Conservation (phyloP, 1,284 basidiomycete species). For the Boletus subluridellus region DNA sequence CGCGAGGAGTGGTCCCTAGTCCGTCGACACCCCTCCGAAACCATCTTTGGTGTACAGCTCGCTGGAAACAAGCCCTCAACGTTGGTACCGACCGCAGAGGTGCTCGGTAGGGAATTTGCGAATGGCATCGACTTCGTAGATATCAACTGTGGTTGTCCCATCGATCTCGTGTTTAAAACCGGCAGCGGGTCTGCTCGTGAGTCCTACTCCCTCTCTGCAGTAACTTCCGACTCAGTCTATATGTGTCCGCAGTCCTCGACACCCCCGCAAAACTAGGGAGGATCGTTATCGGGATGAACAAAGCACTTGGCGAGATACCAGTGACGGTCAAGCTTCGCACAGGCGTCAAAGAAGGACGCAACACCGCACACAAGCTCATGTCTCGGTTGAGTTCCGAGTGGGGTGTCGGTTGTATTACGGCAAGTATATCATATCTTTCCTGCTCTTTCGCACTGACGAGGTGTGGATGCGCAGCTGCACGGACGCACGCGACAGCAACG, state of each 20-base stretch:
- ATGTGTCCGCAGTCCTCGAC: constrained; percentile 64
- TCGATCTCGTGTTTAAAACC: constrained; percentile 91
- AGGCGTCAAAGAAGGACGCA: constrained; percentile 83
- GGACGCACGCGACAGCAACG: constrained; percentile 90
- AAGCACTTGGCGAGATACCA: constrained; percentile 87
- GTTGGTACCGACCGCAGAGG: constrained; percentile 82
- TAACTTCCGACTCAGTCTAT: not conserved
- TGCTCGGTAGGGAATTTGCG: constrained; percentile 66
- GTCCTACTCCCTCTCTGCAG: constrained; percentile 29
- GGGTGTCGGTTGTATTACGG: constrained; percentile 78
- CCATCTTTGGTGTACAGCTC: constrained; percentile 87
- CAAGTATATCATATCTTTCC: constrained; percentile 31
- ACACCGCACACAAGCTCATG: constrained; percentile 91
- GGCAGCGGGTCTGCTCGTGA: constrained; percentile 86
- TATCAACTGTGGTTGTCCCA: constrained; percentile 95
- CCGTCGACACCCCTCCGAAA: constrained; percentile 82
- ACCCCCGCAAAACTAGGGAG: constrained; percentile 78
- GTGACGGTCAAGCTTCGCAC: constrained; percentile 95
- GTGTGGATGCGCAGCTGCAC: constrained; percentile 62
- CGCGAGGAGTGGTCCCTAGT: constrained; percentile 91
- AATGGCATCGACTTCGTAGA: constrained; percentile 86
- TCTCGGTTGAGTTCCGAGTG: constrained; percentile 78
- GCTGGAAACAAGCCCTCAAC: constrained; percentile 75
- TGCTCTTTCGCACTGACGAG: not conserved
- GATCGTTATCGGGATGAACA: constrained; percentile 90